Conservation (phyloP, 73 alveolate genomes). For the Tetrahymena thermophila region DNA sequence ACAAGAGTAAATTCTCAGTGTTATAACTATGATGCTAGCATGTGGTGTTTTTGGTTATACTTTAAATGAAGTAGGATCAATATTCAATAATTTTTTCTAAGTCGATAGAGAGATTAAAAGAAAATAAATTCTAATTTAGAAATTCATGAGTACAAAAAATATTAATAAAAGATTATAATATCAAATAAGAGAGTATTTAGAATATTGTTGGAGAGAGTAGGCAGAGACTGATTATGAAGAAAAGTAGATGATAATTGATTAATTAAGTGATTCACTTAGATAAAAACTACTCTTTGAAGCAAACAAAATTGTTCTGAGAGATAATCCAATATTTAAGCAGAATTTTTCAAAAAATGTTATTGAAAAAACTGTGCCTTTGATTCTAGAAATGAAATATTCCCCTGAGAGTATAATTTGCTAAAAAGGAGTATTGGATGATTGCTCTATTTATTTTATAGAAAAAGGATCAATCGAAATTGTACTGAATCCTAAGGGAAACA, state of each 20-base stretch:
- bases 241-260: neutral
- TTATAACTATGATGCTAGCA: neutral
- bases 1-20: neutral
- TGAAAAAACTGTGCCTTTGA: neutral
- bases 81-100: conserved; percentile 12
- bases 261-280: neutral
- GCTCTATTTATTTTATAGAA: conserved; percentile 15
- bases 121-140: conserved; percentile 48
- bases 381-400: conserved; percentile 30
- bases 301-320: conserved; percentile 2
- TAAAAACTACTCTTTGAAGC: conserved; percentile 30
- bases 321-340: neutral
- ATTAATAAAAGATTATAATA: conserved; percentile 53
- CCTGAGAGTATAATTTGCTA: conserved; percentile 18
- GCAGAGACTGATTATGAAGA: conserved; percentile 28
- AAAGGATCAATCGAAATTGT: conserved; percentile 18
- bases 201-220: conserved; percentile 44
- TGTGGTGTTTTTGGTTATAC: neutral
- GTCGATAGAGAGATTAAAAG: conserved; percentile 46
- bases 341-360: conserved; percentile 10
- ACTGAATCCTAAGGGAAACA: neutral
- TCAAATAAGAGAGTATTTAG: conserved; percentile 61
- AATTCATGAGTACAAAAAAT: conserved; percentile 54
- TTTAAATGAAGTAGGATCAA: neutral
- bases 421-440: conserved; percentile 8